Percentiles rank a stretch among this genome's conserved stretches.
phyloP scores from a whole-genome alignment of 148 eudicot species.

The Simmondsia chinensis region DNA sequence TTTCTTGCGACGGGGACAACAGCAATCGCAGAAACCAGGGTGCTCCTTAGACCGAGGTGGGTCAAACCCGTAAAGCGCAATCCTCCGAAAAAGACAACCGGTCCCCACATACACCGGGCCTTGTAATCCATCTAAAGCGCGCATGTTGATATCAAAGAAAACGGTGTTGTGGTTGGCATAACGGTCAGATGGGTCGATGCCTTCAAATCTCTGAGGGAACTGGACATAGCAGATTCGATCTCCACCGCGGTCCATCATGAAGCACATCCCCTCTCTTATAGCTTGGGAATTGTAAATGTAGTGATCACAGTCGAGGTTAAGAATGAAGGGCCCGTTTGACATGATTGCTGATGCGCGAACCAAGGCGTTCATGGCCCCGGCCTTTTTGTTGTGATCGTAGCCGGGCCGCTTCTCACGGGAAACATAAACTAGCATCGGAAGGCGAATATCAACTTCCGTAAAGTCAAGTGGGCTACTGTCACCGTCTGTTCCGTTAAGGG shows the following conservation, averaged over 20 bases:
- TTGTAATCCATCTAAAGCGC: conserved; percentile 89
- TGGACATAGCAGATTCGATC: conserved; percentile 88
- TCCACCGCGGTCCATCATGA: conserved; percentile 98
- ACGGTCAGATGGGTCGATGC: conserved; percentile 96
- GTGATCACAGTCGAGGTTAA: conserved; percentile 89
- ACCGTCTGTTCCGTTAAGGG: conserved; percentile 38
- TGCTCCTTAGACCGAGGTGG: conserved; percentile 78
- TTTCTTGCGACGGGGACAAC: conserved; percentile 38
- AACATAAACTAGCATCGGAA: conserved; percentile 83
- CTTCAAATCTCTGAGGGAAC: conserved; percentile 93
- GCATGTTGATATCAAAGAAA: conserved; percentile 92
- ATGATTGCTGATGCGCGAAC: conserved; percentile 93
- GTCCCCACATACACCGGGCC: conserved; percentile 97
- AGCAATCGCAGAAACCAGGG: conserved; percentile 44
- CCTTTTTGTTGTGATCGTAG: conserved; percentile 95
- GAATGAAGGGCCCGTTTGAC: conserved; percentile 94
- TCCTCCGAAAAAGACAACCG: conserved; percentile 78
- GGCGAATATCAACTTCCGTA: conserved; percentile 75
- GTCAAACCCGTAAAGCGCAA: conserved; percentile 84
- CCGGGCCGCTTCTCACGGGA: conserved; percentile 98
- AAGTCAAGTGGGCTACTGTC: conserved; percentile 47
- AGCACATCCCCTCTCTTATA: conserved; percentile 91
- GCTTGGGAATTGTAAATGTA: conserved; percentile 90
- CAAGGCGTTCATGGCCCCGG: conserved; percentile 95
- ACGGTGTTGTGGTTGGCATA: conserved; percentile 94